Base-by-base conservation (phyloP, 2,329 filamentous ascomycete species). In the Aspergillus pseudoviridinutans region DNA sequence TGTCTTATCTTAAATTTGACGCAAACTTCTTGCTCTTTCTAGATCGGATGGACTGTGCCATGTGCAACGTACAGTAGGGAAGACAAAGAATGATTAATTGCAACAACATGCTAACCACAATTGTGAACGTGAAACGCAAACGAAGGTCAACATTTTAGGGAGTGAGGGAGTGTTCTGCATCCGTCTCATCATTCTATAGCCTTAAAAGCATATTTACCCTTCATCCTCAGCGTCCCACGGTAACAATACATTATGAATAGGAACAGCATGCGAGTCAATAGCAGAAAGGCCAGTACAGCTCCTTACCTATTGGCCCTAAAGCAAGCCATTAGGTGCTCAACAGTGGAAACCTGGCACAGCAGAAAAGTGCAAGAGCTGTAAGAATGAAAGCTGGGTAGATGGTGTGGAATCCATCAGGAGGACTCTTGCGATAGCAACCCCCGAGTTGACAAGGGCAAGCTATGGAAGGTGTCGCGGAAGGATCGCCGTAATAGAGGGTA, bases 401-500 rank as follows among this genome's bases (percentile, higher is more conserved):
- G 42, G 22, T 46, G 20, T 25, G n/a, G 42, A 22, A 14, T 46
- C 42, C 9, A 46, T 46, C 42, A 46, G 10, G 41, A 44, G 41
- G 41, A 44, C 17, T 4, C 20, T 57, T 12, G 55, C 51, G 35
- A 57, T 54, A 2, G 32, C 44, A 49, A 42, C 42, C 17, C 42
- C 42, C 0, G 41, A 46, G 27, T 54, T 49, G 51, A 28, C 20
- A 12, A 58, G 47, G 3, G 57, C 14, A 53, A 51, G 9, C 53
- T 49, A 8, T 53, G 50, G 22, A 77, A 76, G 2, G 74, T 64
- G 25, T 75, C 76, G 51, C 75, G 76, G 38, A 78, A 70, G 75
- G 88, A 87, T 50, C 86, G 80, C 24, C 87, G 73, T 14, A 87
- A 77, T 29, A 88, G 69, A 89, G 75, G 1, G 81, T 80, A 42